These are phyloP conservation scores for Phialocephala subalpina DNA, from an alignment of 2,329 filamentous ascomycete genomes.

Conservation along the genomic window DNA sequence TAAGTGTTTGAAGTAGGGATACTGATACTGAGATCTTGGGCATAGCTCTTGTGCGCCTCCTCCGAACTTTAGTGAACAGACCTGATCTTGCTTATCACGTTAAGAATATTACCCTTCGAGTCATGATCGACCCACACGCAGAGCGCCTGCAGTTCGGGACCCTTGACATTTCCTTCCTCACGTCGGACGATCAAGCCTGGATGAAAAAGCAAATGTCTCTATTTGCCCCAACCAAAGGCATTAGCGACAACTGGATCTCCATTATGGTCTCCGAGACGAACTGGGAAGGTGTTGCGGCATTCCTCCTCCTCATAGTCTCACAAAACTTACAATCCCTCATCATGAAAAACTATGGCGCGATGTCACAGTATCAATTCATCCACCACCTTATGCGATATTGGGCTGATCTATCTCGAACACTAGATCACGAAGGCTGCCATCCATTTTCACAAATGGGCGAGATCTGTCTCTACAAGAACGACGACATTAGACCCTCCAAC, in stretches of 20 bases:
- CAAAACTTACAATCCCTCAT: neutral
- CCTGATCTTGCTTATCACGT: neutral
- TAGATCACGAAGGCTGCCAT: neutral
- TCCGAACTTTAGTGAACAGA: neutral
- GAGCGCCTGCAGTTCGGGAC: neutral
- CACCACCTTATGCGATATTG: neutral
- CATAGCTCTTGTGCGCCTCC: neutral
- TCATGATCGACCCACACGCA: neutral
- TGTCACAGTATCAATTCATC: neutral
- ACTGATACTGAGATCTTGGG: too few relatives aligned
- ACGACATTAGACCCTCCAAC: neutral
- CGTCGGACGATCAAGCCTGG: neutral
- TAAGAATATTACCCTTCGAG: neutral
- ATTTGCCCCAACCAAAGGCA: neutral
- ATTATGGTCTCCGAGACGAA: neutral
- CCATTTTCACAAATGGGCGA: neutral
- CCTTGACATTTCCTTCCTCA: neutral
- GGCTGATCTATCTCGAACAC: neutral
- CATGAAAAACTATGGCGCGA: neutral
- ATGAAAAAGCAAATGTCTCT: neutral
- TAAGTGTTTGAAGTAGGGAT: too few relatives aligned
- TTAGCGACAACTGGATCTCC: neutral
- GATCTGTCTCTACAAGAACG: neutral
- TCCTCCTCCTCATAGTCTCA: neutral
- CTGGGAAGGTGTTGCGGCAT: conserved; percentile 3